Evolutionary conservation across 148 eudicot genomes (phyloP), one percentile per base, ranked within the genome.

Genomic region (Selenicereus undatus): DNA sequence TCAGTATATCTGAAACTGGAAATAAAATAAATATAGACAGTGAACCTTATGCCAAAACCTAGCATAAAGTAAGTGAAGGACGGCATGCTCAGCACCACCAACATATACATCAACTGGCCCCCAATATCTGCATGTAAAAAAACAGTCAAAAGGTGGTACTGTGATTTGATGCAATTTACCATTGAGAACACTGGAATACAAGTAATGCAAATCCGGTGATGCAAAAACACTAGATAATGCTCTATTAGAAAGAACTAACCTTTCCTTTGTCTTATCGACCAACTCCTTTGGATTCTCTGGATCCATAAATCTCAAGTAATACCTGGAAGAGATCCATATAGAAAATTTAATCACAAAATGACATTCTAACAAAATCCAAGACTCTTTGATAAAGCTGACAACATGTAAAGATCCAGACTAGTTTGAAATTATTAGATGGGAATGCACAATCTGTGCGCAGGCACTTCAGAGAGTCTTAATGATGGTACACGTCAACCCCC

Each of bases 21-120:
- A 52, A 73, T 66, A 1, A 35, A 51, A 20, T 13, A 21, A 36
- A 66, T 26, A 69, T 54, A 66, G 75, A 70, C 68, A 14, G 39
- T 35, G 60, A 73, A 72, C 99, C 99, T 96, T 96, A 90, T 96
- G 99, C 99, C 99, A 96, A 87, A 96, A 96, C 85, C 99, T 88
- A 16, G 99, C 88, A 88, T 96, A 96, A 74, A 96, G 98, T 69
- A 96, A 89, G 87, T 96, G 98, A 88, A 96, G 97, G 85, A 96
- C 99, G 73, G 99, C 99, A 90, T 96, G 99, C 86, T 96, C 98
- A 82, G 99, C 98, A 77, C 99, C 99, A 84, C 99, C 99, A 83
- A 96, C 99, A 82, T 96, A 96, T 27, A 96, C 93, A 92, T 96
- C 99, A 84, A 96, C 99, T 71, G 95, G 99, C 85, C 99, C 65